Conservation (phyloP, 108 stramenopile genomes). For the Cyclotella atomus region DNA sequence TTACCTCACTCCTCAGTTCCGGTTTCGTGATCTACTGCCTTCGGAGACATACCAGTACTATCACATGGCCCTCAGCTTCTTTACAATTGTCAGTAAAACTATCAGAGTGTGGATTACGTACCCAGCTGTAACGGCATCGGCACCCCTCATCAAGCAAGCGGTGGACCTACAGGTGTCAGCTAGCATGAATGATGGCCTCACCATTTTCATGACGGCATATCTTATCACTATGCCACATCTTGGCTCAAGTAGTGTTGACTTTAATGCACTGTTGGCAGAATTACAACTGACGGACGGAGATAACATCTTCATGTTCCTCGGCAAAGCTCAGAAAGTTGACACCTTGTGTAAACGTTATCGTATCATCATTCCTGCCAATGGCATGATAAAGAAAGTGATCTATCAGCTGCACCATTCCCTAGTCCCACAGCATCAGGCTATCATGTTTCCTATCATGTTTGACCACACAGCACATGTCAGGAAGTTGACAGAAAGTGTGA, state of each 20-base stretch:
- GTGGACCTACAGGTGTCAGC: not conserved
- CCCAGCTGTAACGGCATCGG: not conserved
- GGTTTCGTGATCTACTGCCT: not conserved
- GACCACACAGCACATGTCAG: no score
- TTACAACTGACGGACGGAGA: not conserved
- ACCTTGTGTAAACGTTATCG: not conserved
- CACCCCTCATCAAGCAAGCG: not conserved
- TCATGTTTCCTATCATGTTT: no score
- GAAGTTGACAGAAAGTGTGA: no score
- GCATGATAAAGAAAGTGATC: not conserved
- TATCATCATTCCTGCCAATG: not conserved
- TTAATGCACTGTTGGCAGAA: not conserved
- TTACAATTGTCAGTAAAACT: not conserved
- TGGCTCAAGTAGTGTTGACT: not conserved
- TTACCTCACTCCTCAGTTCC: not conserved
- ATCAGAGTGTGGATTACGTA: not conserved
- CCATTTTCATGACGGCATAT: not conserved
- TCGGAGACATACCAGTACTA: not conserved
- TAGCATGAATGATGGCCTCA: not conserved
- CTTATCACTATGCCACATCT: not conserved
- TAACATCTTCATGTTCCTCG: not conserved
- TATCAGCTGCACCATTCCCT: no score
- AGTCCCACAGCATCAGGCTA: no score
- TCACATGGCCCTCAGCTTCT: not conserved
- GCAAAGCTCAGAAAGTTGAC: not conserved